Evolutionary conservation across 2,329 filamentous ascomycete species (phyloP), one percentile per base, ranked within the genome.

Genomic region (Cladophialophora psammophila): DNA sequence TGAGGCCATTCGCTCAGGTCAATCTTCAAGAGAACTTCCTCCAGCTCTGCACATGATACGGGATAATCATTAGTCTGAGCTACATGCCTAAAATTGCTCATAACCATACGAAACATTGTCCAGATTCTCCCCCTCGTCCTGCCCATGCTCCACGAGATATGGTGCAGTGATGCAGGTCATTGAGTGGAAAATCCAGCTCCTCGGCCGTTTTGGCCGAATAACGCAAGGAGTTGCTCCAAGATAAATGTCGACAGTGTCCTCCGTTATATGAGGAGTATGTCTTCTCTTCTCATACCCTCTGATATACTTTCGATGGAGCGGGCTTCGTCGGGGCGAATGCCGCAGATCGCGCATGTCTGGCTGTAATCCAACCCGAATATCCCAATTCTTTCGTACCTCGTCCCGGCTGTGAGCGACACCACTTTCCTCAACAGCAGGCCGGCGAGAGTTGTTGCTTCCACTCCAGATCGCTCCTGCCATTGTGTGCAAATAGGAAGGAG

Each of bases 401-500:
- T 55, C 34, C 15, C 53, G 34, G 31, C 31, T 13, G 31, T 20
- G 9, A 13, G 31, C 34, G 31, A 36, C 7, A 35, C 32, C 34
- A 36, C 31, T 20, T 55, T 55, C 31, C 34, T 50, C 42, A 60
- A 32, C 15, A 60, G 58, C 2, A 60, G 45, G 40, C 58, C 58
- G 1, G 58, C 58, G 3, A 60, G 31, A 15, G 15, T 38, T 36
- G 58, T 60, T 7, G 45, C 31, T n/a, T 36, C 15, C 31, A 50
- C n/a, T 20, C 32, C 42, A 13, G 42, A 60, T 20, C 58, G 31
- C n/a, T 42, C 32, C 48, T 36, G 58, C 58, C 58, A 60, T 10
- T 32, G 32, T n/a, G 38, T 42, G 38, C 58, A 60, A 9, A 60
- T 48, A 10, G 58, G 58, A 9, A 60, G 31, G 5, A 60, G 35